Evolutionary conservation across 768 basidiomycete genomes (phyloP), one percentile per base, ranked within the genome.

Genomic region (Mycena rebaudengoi): DNA sequence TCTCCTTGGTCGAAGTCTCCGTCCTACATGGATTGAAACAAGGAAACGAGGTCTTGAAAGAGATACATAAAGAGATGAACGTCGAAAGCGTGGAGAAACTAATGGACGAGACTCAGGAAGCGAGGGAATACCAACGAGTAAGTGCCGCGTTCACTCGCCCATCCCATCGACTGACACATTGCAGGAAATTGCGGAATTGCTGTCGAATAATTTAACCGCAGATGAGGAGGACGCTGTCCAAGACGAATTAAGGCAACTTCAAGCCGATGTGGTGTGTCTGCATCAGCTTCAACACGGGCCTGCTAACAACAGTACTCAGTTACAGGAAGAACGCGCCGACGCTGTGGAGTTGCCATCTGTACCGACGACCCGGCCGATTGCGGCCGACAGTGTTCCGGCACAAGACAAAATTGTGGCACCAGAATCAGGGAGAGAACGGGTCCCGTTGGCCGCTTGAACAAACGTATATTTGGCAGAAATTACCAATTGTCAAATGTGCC

Each of bases 181-280:
- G 20, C 69, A 99, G 98, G 98, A 99, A 86, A 91, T 99, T 52
- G 85, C 91, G 64, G 90, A 94, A 73, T 86, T 97, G 80, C 81
- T 99, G 21, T 85, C 91, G 49, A 94, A 91, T 67, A 89, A 83
- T 40, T 83, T 99, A 64, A 90, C 91, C 1, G 74, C 89, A 13
- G 96, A 97, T 44, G 98, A 99, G 45, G 98, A 99, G 73, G 96
- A 98, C 40, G 91, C 89, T 16, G 97, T 99, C 0, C 94, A 96
- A 72, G 82, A 82, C 6, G 98, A 99, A 73, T 80, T 99, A 26
- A 79, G 77, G 26, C 81, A 83, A 51, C 77, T 99, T 13, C 88
- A 96, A 74, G 79, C 75, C 16, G 87, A 88, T 68, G 76, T 84
- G 58, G 90, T 92, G 50, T 61, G 88, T 78, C 53, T 50, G 25